These are phyloP conservation scores for Scopulariopsis brevicaulis DNA, from an alignment of 2,329 filamentous ascomycete genomes.

Conservation along the genomic window DNA sequence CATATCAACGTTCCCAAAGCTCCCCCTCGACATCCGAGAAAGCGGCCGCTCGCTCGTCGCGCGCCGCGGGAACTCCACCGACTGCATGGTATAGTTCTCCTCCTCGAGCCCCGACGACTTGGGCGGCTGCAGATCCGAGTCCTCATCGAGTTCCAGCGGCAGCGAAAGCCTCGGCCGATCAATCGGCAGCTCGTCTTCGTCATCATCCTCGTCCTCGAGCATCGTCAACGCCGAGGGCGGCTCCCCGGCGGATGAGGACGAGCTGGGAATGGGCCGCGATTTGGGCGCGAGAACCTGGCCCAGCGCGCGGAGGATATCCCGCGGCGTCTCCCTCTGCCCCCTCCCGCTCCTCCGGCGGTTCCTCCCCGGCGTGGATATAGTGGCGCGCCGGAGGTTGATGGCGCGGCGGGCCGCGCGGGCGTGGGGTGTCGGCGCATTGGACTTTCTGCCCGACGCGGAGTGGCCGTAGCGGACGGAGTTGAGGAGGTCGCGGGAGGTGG, in stretches of 20 bases:
- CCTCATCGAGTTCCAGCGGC: constrained; percentile 38
- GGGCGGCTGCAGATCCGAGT: constrained; percentile 40
- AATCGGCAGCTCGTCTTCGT: constrained; percentile 38
- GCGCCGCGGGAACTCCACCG: constrained; percentile 47
- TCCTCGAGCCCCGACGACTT: constrained; percentile 43
- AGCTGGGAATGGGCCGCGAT: constrained; percentile 30
- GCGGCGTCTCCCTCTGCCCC: constrained; percentile 43
- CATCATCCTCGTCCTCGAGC: constrained; percentile 14
- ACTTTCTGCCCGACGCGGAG: constrained; percentile 19
- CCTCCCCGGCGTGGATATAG: constrained; percentile 48
- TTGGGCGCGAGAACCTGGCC: constrained; percentile 40
- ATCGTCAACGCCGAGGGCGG: constrained; percentile 12
- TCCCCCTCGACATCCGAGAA: constrained; percentile 37
- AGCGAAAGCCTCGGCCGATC: constrained; percentile 43
- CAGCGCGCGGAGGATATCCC: constrained; percentile 40
- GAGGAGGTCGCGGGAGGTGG: constrained; percentile 20
- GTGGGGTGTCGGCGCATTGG: constrained; percentile 44
- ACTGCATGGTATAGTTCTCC: constrained; percentile 44
- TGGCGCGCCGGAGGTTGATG: constrained; percentile 45
- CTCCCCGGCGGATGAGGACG: constrained; percentile 28
- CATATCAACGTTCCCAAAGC: constrained; percentile 38
- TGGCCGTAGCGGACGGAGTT: constrained; percentile 19
- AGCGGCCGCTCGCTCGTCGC: constrained; percentile 32
- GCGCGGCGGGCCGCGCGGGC: constrained; percentile 47
- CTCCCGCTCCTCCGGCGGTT: constrained; percentile 45